These are phyloP conservation scores for Podila horticola DNA, from an alignment of 192 early-diverging fungal genomes.

Conservation along the genomic window DNA sequence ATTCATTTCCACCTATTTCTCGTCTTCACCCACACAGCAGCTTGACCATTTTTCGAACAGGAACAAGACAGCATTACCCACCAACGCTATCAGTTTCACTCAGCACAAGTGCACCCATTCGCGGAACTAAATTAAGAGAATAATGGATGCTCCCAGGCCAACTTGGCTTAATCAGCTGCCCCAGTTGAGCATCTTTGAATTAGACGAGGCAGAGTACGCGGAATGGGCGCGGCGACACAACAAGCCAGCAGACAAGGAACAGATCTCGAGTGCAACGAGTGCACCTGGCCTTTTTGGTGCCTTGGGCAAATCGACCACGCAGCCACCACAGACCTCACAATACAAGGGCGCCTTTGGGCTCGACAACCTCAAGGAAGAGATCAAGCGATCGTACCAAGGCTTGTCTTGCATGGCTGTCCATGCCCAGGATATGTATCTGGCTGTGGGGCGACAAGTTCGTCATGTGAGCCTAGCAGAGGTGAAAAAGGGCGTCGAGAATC, in stretches of 20 bases:
- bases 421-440: conserved; percentile 70
- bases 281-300: not conserved
- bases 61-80: not conserved
- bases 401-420: conserved; percentile 55
- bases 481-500: conserved; percentile 68
- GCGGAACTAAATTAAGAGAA: not conserved
- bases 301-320: too few relatives aligned
- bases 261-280: not conserved
- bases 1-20: not conserved
- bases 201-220: conserved; percentile 47
- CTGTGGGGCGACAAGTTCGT: conserved; percentile 66
- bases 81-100: not conserved
- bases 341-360: conserved; percentile 27
- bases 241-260: not conserved
- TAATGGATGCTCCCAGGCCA: not conserved
- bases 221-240: conserved; percentile 36
- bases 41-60: not conserved
- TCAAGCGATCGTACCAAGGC: conserved; percentile 19
- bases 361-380: conserved; percentile 35
- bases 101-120: not conserved
- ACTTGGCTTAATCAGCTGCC: conserved; percentile 53
- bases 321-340: not conserved
- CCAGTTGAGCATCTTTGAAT: conserved; percentile 41
- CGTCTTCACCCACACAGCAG: not conserved
- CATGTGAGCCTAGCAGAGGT: conserved; percentile 67